Evolutionary conservation across 1,284 basidiomycete species (phyloP).

Genomic region (Cutaneotrichosporon spelunceum): DNA sequence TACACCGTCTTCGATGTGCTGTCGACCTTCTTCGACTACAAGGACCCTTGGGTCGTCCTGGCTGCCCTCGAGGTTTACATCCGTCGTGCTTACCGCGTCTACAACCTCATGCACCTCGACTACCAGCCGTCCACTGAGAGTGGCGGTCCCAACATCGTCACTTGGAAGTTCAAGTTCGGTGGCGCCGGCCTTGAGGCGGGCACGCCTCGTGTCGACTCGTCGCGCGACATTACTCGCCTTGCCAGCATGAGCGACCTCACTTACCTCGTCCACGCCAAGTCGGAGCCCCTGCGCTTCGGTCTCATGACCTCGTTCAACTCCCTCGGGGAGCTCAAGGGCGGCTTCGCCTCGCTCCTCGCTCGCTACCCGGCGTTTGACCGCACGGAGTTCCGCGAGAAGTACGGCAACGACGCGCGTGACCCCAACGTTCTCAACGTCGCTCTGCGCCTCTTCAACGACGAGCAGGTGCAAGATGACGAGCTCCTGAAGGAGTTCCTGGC

Average conservation of each 20-base stretch:
- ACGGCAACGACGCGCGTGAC: slow-evolving; percentile 67
- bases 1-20: slow-evolving; percentile 98
- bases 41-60: slow-evolving; percentile 77
- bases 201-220: slow-evolving; percentile 67
- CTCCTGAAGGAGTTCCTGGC: slow-evolving; percentile 73
- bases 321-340: slow-evolving; percentile 65
- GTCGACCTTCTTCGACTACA: slow-evolving; percentile 88
- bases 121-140: slow-evolving; percentile 88
- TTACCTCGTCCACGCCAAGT: slow-evolving; percentile 77
- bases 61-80: slow-evolving; percentile 96
- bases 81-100: slow-evolving; percentile 85
- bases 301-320: slow-evolving; percentile 84
- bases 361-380: slow-evolving; percentile 60
- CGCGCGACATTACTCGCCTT: slow-evolving; percentile 57
- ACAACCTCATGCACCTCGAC: slow-evolving; percentile 85
- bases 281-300: slow-evolving; percentile 81
- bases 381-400: slow-evolving; percentile 67
- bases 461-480: slow-evolving; percentile 63
- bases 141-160: slow-evolving; percentile 72
- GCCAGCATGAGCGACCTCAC: slow-evolving; percentile 91
- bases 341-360: slow-evolving; percentile 69
- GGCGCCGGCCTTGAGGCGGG: slow-evolving; percentile 72
- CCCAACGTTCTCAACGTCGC: slow-evolving; percentile 94
- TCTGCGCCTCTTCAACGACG: slow-evolving; percentile 74
- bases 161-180: slow-evolving; percentile 91